These are phyloP conservation scores for Trichophaea hybrida DNA, from an alignment of 2,329 filamentous ascomycete genomes.

Conservation along the genomic window DNA sequence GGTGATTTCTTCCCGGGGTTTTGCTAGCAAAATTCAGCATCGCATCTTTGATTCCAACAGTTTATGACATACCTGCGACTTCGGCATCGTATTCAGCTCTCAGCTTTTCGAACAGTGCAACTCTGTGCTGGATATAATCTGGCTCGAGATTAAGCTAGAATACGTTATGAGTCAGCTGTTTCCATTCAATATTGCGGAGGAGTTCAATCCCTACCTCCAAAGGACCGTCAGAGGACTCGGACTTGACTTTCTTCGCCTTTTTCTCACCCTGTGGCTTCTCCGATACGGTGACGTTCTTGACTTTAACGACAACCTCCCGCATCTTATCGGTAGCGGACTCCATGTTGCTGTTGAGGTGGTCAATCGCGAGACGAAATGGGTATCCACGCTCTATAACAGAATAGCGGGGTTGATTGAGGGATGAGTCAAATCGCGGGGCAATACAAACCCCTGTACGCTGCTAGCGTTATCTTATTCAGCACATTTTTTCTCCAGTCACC, in stretches of 20 bases:
- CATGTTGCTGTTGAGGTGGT: background rate
- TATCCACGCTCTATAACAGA: background rate
- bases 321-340: slow-evolving; percentile 7
- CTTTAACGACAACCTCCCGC: slow-evolving; percentile 38
- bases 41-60: slow-evolving; percentile 1
- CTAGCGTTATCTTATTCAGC: background rate
- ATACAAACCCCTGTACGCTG: background rate
- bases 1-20: slow-evolving; percentile 59
- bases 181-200: background rate
- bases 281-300: slow-evolving; percentile 46
- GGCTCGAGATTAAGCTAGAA: slow-evolving; percentile 41
- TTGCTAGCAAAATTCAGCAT: slow-evolving; percentile 29
- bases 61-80: slow-evolving; percentile 36
- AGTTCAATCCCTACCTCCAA: slow-evolving; percentile 31
- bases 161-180: background rate
- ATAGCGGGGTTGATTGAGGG: background rate
- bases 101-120: slow-evolving; percentile 75
- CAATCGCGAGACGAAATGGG: background rate
- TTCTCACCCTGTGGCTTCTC: slow-evolving; percentile 38
- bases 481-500: background rate
- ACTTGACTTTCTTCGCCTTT: slow-evolving; percentile 32
- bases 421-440: background rate
- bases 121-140: slow-evolving; percentile 67
- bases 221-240: slow-evolving; percentile 31
- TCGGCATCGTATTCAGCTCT: slow-evolving; percentile 74